Evolutionary conservation across 495 filamentous ascomycete species (phyloP).

Genomic region (Wilcoxina mikolae): DNA sequence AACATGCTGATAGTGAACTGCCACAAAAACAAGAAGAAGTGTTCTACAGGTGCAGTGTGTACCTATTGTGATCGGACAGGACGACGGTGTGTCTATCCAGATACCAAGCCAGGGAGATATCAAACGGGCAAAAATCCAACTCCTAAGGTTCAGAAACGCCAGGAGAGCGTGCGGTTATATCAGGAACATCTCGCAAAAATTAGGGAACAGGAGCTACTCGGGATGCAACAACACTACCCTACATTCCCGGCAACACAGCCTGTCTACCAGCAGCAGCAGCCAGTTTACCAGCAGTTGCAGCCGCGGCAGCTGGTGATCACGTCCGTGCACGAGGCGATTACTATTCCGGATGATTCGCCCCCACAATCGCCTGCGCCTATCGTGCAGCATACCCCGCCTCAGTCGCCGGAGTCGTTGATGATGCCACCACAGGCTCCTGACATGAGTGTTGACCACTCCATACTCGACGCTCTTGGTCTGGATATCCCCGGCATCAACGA

Average conservation of each 20-base stretch:
- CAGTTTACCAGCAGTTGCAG: neutral
- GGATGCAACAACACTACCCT: neutral
- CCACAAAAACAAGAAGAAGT: conserved; percentile 25
- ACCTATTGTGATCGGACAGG: conserved; percentile 9
- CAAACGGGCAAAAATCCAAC: conserved; percentile 17
- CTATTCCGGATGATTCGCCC: conserved; percentile 16
- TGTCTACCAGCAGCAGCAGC: neutral
- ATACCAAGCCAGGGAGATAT: conserved; percentile 16
- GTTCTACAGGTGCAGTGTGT: conserved; percentile 15
- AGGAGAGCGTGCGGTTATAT: neutral
- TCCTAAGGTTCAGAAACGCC: neutral
- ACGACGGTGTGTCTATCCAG: conserved; percentile 13
- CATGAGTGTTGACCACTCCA: no score
- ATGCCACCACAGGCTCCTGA: no score
- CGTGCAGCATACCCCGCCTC: no score
- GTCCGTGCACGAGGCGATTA: conserved; percentile 8
- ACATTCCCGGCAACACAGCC: neutral
- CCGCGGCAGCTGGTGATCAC: neutral
- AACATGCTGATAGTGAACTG: conserved; percentile 14
- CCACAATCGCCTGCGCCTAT: conserved; percentile 15
- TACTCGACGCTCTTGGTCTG: no score
- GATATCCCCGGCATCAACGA: no score
- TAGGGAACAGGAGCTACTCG: neutral
- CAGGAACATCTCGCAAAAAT: neutral
- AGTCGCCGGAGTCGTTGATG: conserved; percentile 16